Conservation (phyloP, 306 rosid genomes). For the Oxytropis ochrocephala region DNA sequence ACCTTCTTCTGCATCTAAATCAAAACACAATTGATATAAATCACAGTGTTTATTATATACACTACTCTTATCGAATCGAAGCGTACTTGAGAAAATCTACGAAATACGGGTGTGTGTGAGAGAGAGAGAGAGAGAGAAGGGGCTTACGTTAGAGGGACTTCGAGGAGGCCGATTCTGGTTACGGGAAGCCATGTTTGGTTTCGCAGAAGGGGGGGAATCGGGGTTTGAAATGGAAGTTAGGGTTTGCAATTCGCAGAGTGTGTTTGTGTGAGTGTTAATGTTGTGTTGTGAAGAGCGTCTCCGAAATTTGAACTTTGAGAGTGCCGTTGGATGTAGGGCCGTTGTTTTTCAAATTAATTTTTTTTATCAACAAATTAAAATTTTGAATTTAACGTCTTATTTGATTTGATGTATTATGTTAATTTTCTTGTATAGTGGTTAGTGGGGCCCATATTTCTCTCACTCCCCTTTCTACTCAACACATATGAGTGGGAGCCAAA, state of each 20-base stretch:
- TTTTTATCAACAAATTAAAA: no score
- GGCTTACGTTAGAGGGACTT: constrained; percentile 56
- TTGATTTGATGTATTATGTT: no score
- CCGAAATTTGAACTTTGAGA: constrained; percentile 53
- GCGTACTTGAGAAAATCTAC: neutral
- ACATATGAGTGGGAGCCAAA: no score
- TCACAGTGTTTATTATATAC: neutral
- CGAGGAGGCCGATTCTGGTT: constrained; percentile 86
- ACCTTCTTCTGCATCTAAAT: constrained; percentile 43
- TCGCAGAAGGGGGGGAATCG: neutral
- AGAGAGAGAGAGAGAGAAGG: neutral
- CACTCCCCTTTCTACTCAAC: no score
- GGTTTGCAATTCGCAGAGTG: constrained; percentile 20
- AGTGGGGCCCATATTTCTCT: no score
- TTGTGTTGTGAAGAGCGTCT: constrained; percentile 11
- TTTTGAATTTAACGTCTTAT: no score
- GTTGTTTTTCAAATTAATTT: no score
- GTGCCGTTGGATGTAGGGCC: constrained; percentile 21
- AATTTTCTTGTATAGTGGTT: no score
- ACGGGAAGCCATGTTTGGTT: constrained; percentile 57
- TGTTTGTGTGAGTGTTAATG: neutral
- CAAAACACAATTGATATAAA: neutral
- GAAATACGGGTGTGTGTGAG: neutral
- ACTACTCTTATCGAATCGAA: neutral
- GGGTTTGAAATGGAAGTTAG: constrained; percentile 2